Conservation (phyloP, 352 stramenopile genomes). For the Blastocystis sp. region DNA sequence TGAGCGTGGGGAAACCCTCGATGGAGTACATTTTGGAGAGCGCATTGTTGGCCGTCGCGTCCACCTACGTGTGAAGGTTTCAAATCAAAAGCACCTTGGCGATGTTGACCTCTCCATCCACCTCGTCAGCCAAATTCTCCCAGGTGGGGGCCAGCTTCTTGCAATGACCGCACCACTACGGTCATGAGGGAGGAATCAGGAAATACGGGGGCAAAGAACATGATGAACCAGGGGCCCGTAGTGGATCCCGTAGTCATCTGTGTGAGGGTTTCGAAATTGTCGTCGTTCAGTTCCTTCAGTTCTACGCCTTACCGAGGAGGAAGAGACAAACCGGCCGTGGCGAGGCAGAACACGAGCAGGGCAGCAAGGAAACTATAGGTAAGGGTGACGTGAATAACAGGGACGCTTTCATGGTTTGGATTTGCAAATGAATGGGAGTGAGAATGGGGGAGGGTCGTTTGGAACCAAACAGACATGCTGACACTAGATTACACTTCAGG, state of each 20-base stretch:
- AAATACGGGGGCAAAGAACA: slow-evolving; percentile 64
- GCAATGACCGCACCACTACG: slow-evolving; percentile 69
- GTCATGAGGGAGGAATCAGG: not conserved
- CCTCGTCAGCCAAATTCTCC: slow-evolving; percentile 50
- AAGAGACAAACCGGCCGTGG: slow-evolving; percentile 8
- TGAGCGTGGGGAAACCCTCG: slow-evolving; percentile 59
- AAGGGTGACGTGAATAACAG: not conserved
- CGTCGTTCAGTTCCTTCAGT: slow-evolving; percentile 50
- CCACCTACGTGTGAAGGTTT: slow-evolving; percentile 3
- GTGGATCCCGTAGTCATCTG: slow-evolving; percentile 61
- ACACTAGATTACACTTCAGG: not conserved
- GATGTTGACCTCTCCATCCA: slow-evolving; percentile 54
- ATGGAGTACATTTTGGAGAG: slow-evolving; percentile 55
- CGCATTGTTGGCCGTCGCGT: slow-evolving; percentile 35
- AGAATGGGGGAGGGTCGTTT: too few species aligned
- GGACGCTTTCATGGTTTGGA: slow-evolving; percentile 1
- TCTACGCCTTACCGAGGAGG: slow-evolving; percentile 18
- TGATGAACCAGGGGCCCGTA: slow-evolving; percentile 67
- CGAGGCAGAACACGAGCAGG: not conserved
- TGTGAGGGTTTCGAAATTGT: slow-evolving; percentile 57
- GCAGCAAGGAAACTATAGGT: not conserved
- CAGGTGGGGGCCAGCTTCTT: slow-evolving; percentile 63
- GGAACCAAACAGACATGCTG: too few species aligned
- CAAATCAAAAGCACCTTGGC: not conserved
- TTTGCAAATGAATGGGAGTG: too few species aligned